Evolutionary conservation across 1,284 basidiomycete species (phyloP).

Genomic region (Moesziomyces parantarcticus): DNA sequence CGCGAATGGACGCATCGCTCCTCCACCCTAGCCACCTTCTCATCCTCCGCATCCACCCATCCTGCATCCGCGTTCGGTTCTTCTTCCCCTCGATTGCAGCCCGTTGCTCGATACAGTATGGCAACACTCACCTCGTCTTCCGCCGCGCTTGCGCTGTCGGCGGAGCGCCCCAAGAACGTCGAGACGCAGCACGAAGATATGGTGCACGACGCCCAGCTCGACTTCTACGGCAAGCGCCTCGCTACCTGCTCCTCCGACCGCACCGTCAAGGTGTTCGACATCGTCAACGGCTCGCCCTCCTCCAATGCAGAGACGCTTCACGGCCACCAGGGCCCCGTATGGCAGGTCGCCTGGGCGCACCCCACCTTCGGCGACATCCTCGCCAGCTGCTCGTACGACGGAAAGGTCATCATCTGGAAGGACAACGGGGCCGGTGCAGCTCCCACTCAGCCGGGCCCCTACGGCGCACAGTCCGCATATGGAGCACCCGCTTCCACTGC

Average conservation of each 20-base stretch:
- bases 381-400: constrained; percentile 96
- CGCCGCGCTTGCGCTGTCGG: constrained; percentile 40
- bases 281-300: constrained; percentile 83
- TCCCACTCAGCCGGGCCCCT: constrained; percentile 69
- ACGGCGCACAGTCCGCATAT: constrained; percentile 46
- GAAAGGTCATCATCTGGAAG: constrained; percentile 98
- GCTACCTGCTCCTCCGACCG: constrained; percentile 97
- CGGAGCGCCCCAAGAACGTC: constrained; percentile 57
- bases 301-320: constrained; percentile 70
- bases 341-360: constrained; percentile 99
- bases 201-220: constrained; percentile 91
- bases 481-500: constrained; percentile 37
- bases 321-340: constrained; percentile 90
- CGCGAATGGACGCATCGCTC: not conserved
- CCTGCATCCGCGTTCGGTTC: not conserved
- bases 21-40: not conserved
- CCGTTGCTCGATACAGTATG: constrained; percentile 6
- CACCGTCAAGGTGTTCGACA: constrained; percentile 94
- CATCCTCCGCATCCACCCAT: not conserved
- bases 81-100: not conserved
- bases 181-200: constrained; percentile 67
- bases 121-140: constrained; percentile 32
- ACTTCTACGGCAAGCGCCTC: constrained; percentile 95
- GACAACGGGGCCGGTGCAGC: constrained; percentile 74
- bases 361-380: constrained; percentile 91